Base-by-base conservation (phyloP, 2,329 filamentous ascomycete species). In the Hymenoscyphus linearis region DNA sequence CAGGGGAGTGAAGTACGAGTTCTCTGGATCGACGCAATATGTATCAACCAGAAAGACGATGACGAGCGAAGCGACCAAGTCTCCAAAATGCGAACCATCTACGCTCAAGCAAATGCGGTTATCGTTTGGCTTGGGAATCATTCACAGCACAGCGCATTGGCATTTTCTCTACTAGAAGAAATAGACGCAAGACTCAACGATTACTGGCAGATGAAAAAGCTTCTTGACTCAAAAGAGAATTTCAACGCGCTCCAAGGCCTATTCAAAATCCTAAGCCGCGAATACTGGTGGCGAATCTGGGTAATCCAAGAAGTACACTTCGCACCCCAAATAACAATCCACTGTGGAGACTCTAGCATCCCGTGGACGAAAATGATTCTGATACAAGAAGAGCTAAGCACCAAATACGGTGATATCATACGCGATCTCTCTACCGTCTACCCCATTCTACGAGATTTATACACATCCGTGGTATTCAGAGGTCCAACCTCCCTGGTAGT, bases 11-110 rank as follows among this genome's bases (percentile, higher is more conserved):
- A 50, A 27, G 34, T 16, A 3, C 36, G 50, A 22, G 53, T 54
- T 25, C 31, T 62, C 3, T 64, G 62, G 62, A 37, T 62, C n/a
- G 61, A 63, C 44, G 62, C 58, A n/a, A 55, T 61, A 4, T 63
- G 62, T 40, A 61, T 63, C 47, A 57, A 61, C 52, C 62, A 78
- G 77, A 31, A 79, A 72, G 57, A 77, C 77, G 62, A 79, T 70
- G 40, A 74, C 76, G 44, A 78, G 47, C 52, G 57, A 27, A 50
- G 56, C 16, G 54, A 59, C 4, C 60, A 64, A 55, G 58, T 64
- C 25, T 13, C 22, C 25, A 61, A 62, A 25, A 64, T 64, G 62
- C 26, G 55, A n/a, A 37, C 7, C n/a, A 64, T 64, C 18, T 64
- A 64, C 50, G 36, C 22, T 4, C 52, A 37, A 31, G 58, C 62